Evolutionary conservation across 768 basidiomycete genomes (phyloP).

Genomic region (Termitomyces eurrhizus): DNA sequence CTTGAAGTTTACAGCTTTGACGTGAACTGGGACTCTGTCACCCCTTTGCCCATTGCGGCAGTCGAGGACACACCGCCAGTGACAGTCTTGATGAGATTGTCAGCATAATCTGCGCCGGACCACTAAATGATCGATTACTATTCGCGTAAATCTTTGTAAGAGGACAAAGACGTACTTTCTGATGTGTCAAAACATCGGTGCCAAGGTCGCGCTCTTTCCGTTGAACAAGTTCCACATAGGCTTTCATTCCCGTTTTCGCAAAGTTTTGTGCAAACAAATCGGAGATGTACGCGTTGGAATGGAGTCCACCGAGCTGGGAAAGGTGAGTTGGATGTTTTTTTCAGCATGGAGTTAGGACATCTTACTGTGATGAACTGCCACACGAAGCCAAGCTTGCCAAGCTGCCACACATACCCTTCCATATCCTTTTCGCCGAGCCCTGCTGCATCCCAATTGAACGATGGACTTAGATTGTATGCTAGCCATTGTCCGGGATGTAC

Average conservation of each 20-base stretch:
- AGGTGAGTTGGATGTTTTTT: slow-evolving; percentile 2
- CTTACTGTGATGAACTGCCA: slow-evolving; percentile 99
- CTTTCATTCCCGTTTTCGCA: slow-evolving; percentile 97
- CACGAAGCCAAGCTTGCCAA: slow-evolving; percentile 93
- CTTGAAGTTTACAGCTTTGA: slow-evolving; percentile 28
- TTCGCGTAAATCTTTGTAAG: slow-evolving; percentile 1
- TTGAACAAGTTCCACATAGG: slow-evolving; percentile 94
- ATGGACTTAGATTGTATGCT: slow-evolving; percentile 92
- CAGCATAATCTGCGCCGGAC: slow-evolving; percentile 93
- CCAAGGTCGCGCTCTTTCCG: slow-evolving; percentile 89
- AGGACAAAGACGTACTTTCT: slow-evolving; percentile 59
- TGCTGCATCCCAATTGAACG: slow-evolving; percentile 93
- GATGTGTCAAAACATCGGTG: slow-evolving; percentile 96
- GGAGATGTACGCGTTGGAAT: slow-evolving; percentile 96
- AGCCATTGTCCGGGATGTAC: slow-evolving; percentile 90
- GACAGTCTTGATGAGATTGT: slow-evolving; percentile 89
- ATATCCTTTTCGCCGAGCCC: slow-evolving; percentile 84
- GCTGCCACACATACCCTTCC: slow-evolving; percentile 86
- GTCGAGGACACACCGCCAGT: slow-evolving; percentile 97
- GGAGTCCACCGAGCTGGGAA: slow-evolving; percentile 85
- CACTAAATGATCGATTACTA: slow-evolving; percentile 45
- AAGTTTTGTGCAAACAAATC: slow-evolving; percentile 88
- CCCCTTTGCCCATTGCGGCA: slow-evolving; percentile 98
- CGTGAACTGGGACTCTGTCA: slow-evolving; percentile 85
- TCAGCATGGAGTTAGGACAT: neutral